Base-by-base conservation (phyloP, 257 asterid genomes). In the Fraxinus excelsior region DNA sequence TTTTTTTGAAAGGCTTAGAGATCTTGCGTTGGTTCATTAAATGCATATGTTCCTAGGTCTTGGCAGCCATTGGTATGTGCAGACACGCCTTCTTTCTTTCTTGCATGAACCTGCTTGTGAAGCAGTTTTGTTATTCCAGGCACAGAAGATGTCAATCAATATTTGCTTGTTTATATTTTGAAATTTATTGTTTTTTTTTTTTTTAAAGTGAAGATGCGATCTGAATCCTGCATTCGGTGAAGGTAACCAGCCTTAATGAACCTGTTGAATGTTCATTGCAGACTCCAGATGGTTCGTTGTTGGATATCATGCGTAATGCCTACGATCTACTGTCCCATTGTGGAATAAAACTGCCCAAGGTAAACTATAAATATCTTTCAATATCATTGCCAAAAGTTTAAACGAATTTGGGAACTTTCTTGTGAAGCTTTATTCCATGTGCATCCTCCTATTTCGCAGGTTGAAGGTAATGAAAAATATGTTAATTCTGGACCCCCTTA, bases 271-370 rank as follows among this genome's bases (percentile, higher is more conserved):
- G 79, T 64, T 75, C 80, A 68, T 78, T 85, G 94, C 96, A 96
- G 99, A 96, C 99, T 83, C 98, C 99, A 31, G 98, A 96, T 85
- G 99, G 99, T 68, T 84, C 99, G 26, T 83, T 96, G 80, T 80
- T 96, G 97, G 99, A 96, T 84, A 86, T 93, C 78, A 85, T 88
- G 85, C 99, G 98, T n/a, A 96, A 96, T 88, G 98, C 97, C 80
- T 88, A 90, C 84, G 99, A 96, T 87, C 78, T 96, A 75, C 97
- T 96, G 73, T 90, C 97, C 58, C 88, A 83, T 73, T 90, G 99
- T 86, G 92, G 87, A 76, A 87, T 96, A 79, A 74, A 86, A 72
- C 85, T 96, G 73, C 97, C 98, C 7, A 82, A 89, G 97, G 99
- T 96, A 88, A 76, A 72, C 73, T 40, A 65, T 42, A 56, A 34